Base-by-base conservation (phyloP, 2,329 filamentous ascomycete genomes). In the Neoscytalidium dimidiatum region DNA sequence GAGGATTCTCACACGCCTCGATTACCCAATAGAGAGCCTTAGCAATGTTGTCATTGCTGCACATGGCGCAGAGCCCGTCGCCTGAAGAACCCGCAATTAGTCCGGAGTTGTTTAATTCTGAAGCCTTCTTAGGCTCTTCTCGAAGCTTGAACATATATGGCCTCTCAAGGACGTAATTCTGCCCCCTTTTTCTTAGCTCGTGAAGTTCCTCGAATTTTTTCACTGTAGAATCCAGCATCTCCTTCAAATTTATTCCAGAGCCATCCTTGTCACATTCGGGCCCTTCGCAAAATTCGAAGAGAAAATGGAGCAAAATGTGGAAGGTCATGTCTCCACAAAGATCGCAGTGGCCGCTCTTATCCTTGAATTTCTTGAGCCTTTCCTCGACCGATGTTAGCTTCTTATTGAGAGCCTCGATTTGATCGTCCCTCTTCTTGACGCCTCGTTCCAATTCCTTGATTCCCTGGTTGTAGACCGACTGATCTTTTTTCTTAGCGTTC, bases 21-120 rank as follows among this genome's bases (percentile, higher is more conserved):
- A 60, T 19, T 2, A 33, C 28, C 56, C 56, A 60, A 13, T 60
- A 60, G 4, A 60, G 26, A 13, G 28, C 56, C 41, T 21, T 44
- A 4, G 28, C 5, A 3, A 29, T n/a, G 2, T 46, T 41, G 4
- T 60, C 56, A 6, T 46, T 31, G 28, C 26, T 38, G 26, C 56
- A 60, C 56, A 60, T 60, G 2, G 23, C 26, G 19, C 56, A 60
- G 2, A 21, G 14, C 3, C 23, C 56, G 13, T 23, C 56, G 29
- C 26, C 3, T 1, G 41, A 5, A 29, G 17, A 14, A 4, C 19
- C 23, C 14, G 14, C 5, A 11, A 14, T 33, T 8, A 14, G 19
- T 17, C 19, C 29, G 2, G 21, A 14, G 4, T 17, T 28, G 33
- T 3, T 17, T 17, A 9, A 13, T 9, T 13, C 4, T 19, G 48